phyloP scores from a whole-genome alignment of 768 basidiomycete genomes.

The Tylopilus rubrobrunneus region DNA sequence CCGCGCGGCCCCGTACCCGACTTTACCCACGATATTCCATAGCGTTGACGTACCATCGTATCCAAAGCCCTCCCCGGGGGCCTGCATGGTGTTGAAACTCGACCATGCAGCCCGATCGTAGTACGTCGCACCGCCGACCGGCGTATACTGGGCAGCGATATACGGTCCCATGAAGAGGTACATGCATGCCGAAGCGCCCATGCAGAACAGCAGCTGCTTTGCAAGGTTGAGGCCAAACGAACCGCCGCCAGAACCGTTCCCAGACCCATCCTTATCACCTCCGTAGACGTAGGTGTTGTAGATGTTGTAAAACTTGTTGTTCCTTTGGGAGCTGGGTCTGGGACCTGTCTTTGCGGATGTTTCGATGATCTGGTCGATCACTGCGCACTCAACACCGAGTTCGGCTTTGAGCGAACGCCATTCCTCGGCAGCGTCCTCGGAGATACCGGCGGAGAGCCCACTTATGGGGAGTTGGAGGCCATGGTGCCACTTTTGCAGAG shows the following conservation, averaged over 20 bases:
- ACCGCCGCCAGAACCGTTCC: slow-evolving; percentile 13
- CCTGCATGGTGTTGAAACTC: slow-evolving; percentile 71
- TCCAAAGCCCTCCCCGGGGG: slow-evolving; percentile 66
- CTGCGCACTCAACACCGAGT: slow-evolving; percentile 70
- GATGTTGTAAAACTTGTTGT: slow-evolving; percentile 76
- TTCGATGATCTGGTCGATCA: slow-evolving; percentile 68
- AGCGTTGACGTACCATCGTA: slow-evolving; percentile 56
- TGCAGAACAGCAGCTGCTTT: slow-evolving; percentile 52
- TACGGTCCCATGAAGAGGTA: slow-evolving; percentile 60
- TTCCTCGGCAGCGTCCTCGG: slow-evolving; percentile 65
- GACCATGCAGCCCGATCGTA: slow-evolving; percentile 79
- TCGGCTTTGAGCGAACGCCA: slow-evolving; percentile 80
- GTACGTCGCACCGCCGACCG: slow-evolving; percentile 63
- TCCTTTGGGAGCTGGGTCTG: slow-evolving; percentile 35
- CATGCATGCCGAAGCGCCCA: slow-evolving; percentile 60
- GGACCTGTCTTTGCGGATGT: slow-evolving; percentile 34
- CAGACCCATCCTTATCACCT: slow-evolving; percentile 36
- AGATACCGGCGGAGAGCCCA: slow-evolving; percentile 48
- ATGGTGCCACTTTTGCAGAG: slow-evolving; percentile 68
- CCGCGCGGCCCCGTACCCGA: slow-evolving; percentile 72
- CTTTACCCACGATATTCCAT: slow-evolving; percentile 67
- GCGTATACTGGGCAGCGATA: slow-evolving; percentile 50
- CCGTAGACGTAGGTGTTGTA: slow-evolving; percentile 71
- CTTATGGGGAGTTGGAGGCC: slow-evolving; percentile 48
- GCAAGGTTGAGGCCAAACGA: slow-evolving; percentile 34